These are phyloP conservation scores for Letharia columbiana DNA, from an alignment of 495 filamentous ascomycete species.

Conservation along the genomic window DNA sequence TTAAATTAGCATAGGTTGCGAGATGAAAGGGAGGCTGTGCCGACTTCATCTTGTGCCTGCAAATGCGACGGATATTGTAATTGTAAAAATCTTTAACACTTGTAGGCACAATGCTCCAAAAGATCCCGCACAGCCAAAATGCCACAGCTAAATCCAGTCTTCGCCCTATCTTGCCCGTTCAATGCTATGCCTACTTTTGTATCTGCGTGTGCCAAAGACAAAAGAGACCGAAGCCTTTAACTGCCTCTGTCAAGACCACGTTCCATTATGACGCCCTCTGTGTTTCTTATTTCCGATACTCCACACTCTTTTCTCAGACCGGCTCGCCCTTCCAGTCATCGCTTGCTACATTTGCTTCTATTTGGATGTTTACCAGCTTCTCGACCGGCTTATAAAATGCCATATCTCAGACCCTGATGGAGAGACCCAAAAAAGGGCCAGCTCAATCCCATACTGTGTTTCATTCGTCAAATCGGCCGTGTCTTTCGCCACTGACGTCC, in stretches of 20 bases:
- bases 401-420: neutral
- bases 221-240: neutral
- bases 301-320: neutral
- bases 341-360: neutral
- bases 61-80: no score
- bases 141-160: no score
- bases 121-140: no score
- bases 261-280: neutral
- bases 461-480: neutral
- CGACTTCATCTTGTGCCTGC: no score
- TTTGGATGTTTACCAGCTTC: neutral
- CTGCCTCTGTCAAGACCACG: neutral
- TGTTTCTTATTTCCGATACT: neutral
- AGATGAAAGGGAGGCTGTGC: no score
- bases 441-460: conserved; percentile 4
- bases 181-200: neutral
- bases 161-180: neutral
- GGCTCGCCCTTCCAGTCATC: neutral
- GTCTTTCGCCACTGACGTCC: conserved; percentile 6
- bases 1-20: no score
- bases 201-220: neutral
- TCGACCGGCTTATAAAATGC: neutral
- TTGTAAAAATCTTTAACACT: no score
- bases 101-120: no score
- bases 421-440: neutral